Base-by-base conservation (phyloP, 208 protist genomes). In the Crithidia sp. region DNA sequence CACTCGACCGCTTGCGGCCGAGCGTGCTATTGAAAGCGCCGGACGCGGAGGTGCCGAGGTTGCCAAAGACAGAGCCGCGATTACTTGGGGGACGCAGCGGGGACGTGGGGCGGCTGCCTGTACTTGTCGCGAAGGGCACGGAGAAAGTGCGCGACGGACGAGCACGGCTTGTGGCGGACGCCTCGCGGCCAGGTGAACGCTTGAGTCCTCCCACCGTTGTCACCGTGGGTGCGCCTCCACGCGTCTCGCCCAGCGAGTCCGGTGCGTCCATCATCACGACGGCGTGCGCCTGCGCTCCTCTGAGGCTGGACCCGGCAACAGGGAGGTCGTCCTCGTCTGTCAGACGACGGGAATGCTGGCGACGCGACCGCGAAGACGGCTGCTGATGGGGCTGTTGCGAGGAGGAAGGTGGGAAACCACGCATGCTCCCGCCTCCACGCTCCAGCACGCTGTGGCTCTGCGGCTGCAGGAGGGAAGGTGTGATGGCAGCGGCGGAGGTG, bases 271-370 rank as follows among this genome's bases (percentile, higher is more conserved):
- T 12, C 52, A 50, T 49, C 52, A 39, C 40, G 2, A 50, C 45
- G 17, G 37, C 40, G 12, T 49, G 36, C 52, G 52, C 54, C n/a
- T 59, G 37, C 8, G 64, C 39, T 2, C 39, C 9, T 36, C 39
- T 58, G 2, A 14, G 28, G 39, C 40, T n/a, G n/a, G 28, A 17
- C 39, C 57, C 10, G 4, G 50, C 49, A 57, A 43, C 37, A 2
- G 57, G 39, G 19, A 67, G 49, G 36, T 49, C 64, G 3, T 69
- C 40, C 40, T 69, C 64, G 8, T 69, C 52, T 2, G n/a, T 16
- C 36, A 47, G 54, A 28, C 28, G 28, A 28, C 28, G 28, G 28
- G 28, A 28, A 28, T 28, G 28, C 28, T 28, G 28, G 28, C 28
- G 28, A 28, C 28, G 28, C 28, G 28, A 28, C 28, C 28, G 28